Conservation (phyloP, 2,329 filamentous ascomycete genomes). For the Fusarium burgessii region DNA sequence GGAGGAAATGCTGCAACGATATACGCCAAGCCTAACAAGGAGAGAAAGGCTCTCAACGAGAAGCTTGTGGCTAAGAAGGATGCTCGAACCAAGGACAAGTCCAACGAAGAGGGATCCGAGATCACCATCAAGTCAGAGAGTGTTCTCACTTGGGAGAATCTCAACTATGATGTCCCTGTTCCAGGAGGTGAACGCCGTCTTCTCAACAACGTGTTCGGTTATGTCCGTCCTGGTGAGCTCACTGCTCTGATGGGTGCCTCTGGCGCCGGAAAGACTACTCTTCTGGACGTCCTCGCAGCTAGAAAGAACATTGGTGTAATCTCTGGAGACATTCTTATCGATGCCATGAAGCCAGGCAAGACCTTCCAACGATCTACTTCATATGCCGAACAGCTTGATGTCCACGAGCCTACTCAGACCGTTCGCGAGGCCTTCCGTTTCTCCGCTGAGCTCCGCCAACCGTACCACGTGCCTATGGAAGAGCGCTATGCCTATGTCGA, state of each 20-base stretch:
- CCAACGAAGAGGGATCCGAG: conserved; percentile 60
- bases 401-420: conserved; percentile 72
- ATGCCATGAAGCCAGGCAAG: conserved; percentile 66
- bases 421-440: conserved; percentile 74
- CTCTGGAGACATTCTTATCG: conserved; percentile 67
- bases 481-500: conserved; percentile 72
- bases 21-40: conserved; percentile 77
- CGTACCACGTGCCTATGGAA: conserved; percentile 62
- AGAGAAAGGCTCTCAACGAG: conserved; percentile 74
- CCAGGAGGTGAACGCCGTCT: conserved; percentile 67
- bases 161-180: conserved; percentile 80
- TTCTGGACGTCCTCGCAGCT: conserved; percentile 79
- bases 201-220: conserved; percentile 71
- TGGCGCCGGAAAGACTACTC: conserved; percentile 88
- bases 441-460: conserved; percentile 71
- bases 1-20: conserved; percentile 85
- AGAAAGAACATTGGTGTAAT: conserved; percentile 73
- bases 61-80: conserved; percentile 70
- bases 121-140: conserved; percentile 70
- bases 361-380: conserved; percentile 72
- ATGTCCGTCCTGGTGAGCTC: conserved; percentile 80
- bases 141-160: conserved; percentile 86
- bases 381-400: conserved; percentile 72
- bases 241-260: conserved; percentile 86
- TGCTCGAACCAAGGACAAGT: conserved; percentile 61